A percentile compares a stretch with the other conserved stretches of the same genome.
phyloP scores from a whole-genome alignment of 495 filamentous ascomycete genomes.

The Arthonia radiata region DNA sequence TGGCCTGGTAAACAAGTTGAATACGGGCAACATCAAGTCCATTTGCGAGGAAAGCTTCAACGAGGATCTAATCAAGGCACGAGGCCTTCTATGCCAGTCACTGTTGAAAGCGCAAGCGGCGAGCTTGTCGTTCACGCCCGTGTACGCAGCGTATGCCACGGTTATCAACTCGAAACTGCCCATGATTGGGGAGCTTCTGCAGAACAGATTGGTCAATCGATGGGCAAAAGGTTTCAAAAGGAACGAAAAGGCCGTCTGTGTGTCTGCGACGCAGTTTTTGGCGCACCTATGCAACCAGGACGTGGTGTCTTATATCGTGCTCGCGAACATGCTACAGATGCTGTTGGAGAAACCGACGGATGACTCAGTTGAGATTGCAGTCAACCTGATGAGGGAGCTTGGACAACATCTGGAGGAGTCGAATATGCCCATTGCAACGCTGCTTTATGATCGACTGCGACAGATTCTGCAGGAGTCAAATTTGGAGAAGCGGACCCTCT shows the following conservation, averaged over 20 bases:
- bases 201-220: conserved; percentile 67
- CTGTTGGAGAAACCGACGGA: conserved; percentile 86
- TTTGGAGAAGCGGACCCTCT: conserved; percentile 89
- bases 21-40: conserved; percentile 87
- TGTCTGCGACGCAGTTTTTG: conserved; percentile 77
- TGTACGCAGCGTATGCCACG: conserved; percentile 82
- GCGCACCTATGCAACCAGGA: conserved; percentile 89
- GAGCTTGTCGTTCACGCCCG: conserved; percentile 86
- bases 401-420: conserved; percentile 88
- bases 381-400: conserved; percentile 70
- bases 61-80: conserved; percentile 77
- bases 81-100: conserved; percentile 77
- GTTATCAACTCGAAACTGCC: conserved; percentile 97
- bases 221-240: conserved; percentile 90
- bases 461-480: conserved; percentile 86
- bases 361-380: conserved; percentile 93
- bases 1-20: conserved; percentile 95
- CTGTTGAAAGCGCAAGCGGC: conserved; percentile 95
- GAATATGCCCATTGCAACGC: conserved; percentile 59
- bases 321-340: conserved; percentile 71
- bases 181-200: conserved; percentile 71
- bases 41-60: conserved; percentile 88
- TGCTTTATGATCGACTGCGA: conserved; percentile 85
- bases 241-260: conserved; percentile 88
- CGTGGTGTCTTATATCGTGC: conserved; percentile 79